Conservation (phyloP, 306 rosid species). For the Calophaca sinica region DNA sequence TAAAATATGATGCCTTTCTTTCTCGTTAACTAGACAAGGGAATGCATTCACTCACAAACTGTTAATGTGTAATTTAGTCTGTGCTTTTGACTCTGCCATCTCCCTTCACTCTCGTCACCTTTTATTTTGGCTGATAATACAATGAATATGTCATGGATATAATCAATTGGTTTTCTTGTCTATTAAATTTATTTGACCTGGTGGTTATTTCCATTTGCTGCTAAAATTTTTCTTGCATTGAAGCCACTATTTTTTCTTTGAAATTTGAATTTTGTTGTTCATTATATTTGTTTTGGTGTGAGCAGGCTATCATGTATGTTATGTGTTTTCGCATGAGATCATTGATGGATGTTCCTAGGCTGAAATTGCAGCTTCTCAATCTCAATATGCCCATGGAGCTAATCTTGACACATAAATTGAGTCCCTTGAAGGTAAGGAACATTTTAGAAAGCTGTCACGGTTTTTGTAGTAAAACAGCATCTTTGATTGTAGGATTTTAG, state of each 20-base stretch:
- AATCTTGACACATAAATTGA: constrained; percentile 68
- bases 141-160: not conserved
- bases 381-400: constrained; percentile 61
- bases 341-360: constrained; percentile 64
- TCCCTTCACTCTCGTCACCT: not conserved
- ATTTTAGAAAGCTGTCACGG: constrained; percentile 6
- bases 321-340: constrained; percentile 86
- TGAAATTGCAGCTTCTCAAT: constrained; percentile 60
- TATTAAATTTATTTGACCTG: not conserved
- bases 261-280: too few relatives aligned
- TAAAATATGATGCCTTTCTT: too few relatives aligned
- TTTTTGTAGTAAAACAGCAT: not conserved
- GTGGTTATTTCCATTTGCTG: not conserved
- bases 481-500: not conserved
- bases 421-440: constrained; percentile 73
- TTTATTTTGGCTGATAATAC: not conserved
- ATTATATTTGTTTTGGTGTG: not conserved
- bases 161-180: constrained; percentile 2
- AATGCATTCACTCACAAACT: too few relatives aligned
- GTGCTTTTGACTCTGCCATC: constrained; percentile 5
- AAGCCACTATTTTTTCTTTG: too few relatives aligned
- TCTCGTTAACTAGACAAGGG: too few relatives aligned
- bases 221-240: too few relatives aligned
- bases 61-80: not conserved
- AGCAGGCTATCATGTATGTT: constrained; percentile 83